Evolutionary conservation across 192 early-diverging fungal species (phyloP), one percentile per base, ranked within the genome.

Genomic region (Coemansia biformis): DNA sequence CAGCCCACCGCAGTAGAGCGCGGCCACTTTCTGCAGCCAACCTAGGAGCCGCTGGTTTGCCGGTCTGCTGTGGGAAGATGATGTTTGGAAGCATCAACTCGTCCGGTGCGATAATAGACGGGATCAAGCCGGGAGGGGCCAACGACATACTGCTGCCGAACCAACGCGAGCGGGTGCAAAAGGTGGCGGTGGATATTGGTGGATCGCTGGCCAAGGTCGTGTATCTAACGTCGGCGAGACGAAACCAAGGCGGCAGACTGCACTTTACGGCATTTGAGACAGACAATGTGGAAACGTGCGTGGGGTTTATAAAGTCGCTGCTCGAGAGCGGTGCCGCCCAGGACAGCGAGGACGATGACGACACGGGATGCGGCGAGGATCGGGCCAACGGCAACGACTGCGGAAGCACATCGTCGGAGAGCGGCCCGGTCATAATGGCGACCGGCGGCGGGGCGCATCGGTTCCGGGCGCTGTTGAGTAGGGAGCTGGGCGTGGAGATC

Each of bases 211-310:
- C 83, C 43, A 89, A 89, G 46, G 76, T 89, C 1, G 82, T 89
- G n/a, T 86, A 87, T 57, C 76, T 81, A 44, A 81, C 83, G 1
- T 70, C 78, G 21, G 49, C 47, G 0, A 41, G 46, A 21, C 33
- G 34, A n/a, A 51, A 52, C 22, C 79, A 78, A 16, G 91, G 92
- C 32, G 95, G 95, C 1, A 78, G 91, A 10, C 64, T 98, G 38
- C 90, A 93, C 65, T 98, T 98, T 65, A 81, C 79, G 42, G 91
- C 87, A 43, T 92, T 98, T 54, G 92, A 98, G 55, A 98, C 95
- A 0, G 88, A 91, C 61, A 80, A 86, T 36, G 86, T 95, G 42
- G 88, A 94, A 28, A 78, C 88, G 39, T 93, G 92, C 63, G 80
- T 96, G 16, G 84, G 81, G 26, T 94, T 93, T 51, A 82, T 96